Percentiles rank a stretch among this genome's conserved stretches.
Conservation (phyloP, 352 stramenopile species). For the Globisporangium cederbergense region DNA sequence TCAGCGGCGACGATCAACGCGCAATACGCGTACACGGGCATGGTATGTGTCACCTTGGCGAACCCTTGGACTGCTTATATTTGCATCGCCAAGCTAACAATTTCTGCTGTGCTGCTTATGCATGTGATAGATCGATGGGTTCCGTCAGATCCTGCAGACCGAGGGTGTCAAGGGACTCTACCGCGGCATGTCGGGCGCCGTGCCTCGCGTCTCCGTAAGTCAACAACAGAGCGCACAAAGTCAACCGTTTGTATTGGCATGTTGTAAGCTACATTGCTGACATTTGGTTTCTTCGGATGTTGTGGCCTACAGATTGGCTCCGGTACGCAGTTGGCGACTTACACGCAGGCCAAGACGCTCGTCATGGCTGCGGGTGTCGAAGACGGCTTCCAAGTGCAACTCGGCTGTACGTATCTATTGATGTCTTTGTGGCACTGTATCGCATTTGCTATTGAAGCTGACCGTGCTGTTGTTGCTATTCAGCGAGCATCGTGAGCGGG, state of each 20-base stretch:
- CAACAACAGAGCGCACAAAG: not conserved
- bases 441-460: not conserved
- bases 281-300: constrained; percentile 5
- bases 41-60: constrained; percentile 35
- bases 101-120: not conserved
- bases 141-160: constrained; percentile 65
- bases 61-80: not conserved
- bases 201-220: constrained; percentile 76
- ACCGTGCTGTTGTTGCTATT: not conserved
- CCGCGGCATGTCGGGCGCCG: constrained; percentile 63
- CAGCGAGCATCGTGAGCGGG: constrained; percentile 79
- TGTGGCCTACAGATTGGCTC: constrained; percentile 61
- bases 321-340: constrained; percentile 78
- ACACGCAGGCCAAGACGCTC: constrained; percentile 80
- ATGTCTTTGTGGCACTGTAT: too few species aligned
- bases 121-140: constrained; percentile 60
- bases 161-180: constrained; percentile 76
- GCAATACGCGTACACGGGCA: constrained; percentile 81
- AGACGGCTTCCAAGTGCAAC: constrained; percentile 71
- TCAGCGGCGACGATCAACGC: constrained; percentile 71
- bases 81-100: not conserved
- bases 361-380: constrained; percentile 72
- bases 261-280: not conserved
- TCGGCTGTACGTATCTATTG: constrained; percentile 56
- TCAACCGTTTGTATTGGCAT: not conserved